phyloP scores from a whole-genome alignment of 257 asterid species.

The Nicotiana obtusifolia region DNA sequence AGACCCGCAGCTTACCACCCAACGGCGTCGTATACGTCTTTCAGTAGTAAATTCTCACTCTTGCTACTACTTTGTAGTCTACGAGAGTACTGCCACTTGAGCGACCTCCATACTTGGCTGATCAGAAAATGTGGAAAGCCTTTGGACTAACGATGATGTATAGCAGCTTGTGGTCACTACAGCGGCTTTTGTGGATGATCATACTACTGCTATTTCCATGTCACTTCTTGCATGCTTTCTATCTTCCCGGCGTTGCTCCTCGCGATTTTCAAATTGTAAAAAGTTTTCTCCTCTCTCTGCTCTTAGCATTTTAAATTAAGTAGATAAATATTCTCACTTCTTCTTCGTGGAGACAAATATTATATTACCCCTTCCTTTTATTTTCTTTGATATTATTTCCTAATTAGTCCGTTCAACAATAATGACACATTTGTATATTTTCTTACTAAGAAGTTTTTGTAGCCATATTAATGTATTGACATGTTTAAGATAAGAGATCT shows the following conservation, averaged over 20 bases:
- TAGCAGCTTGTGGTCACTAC: not conserved
- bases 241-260: constrained; percentile 56
- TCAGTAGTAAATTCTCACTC: not conserved
- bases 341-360: not conserved
- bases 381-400: too few relatives aligned
- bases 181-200: not conserved
- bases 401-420: too few relatives aligned
- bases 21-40: not conserved
- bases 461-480: too few relatives aligned
- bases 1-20: not conserved
- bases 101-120: not conserved
- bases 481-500: too few relatives aligned
- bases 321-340: not conserved
- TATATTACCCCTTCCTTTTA: too few relatives aligned
- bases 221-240: constrained; percentile 17
- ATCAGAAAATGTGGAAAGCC: not conserved
- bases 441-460: too few relatives aligned
- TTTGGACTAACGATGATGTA: not conserved
- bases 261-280: constrained; percentile 34
- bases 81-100: not conserved
- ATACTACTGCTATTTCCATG: not conserved
- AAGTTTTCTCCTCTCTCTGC: not conserved
- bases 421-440: too few relatives aligned
- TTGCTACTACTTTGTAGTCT: not conserved
- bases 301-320: not conserved